Base-by-base conservation (phyloP, 225 moss, liverwort and hornwort genomes). In the Takakia lepidozioides region DNA sequence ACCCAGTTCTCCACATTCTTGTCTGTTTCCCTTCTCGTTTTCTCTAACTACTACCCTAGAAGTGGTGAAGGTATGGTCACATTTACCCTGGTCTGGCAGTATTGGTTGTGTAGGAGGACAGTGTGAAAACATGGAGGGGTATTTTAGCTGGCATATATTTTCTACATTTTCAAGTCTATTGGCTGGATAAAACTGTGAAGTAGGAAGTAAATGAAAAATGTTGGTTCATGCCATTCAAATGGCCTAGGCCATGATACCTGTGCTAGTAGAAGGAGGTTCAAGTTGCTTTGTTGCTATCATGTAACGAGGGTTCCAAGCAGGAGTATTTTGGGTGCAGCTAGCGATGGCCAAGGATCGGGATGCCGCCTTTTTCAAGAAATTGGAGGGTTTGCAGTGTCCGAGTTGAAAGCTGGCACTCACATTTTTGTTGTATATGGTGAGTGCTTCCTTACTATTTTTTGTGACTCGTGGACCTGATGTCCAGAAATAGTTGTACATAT, bases 391-490 rank as follows among this genome's bases (percentile, higher is more conserved):
- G 19, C 98, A 98, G 81, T 98, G 76, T 85, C 98, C 22, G 74
- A 82, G 59, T 60, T 98, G 48, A 85, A 83, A 34, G 78, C 70
- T 3, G 98, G 98, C 56, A 77, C 98, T 48, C 91, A 98, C 63
- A 87, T 87, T 43, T 98, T 98, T 64, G 98, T 91, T 67, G 91
- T 98, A 10, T 98, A 98, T 61, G 98, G 98, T 98, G 64, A 62
- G 76, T 48, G 26, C 16, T 15, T 7, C 10, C 5, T 7, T 24
- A 19, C 18, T 28, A 14, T 45, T 4, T 11, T 19, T 13, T 20
- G 19, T 45, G 19, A 45, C 9, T 10, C 40, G 7, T 40, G 40
- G 16, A 14, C n/a, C 17, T 10, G n/a, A n/a, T 17, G 43, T 43
- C 21, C 8, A 7, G n/a, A n/a, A n/a, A n/a, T n/a, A n/a, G n/a